These are phyloP conservation scores for Capsella bursapastoris DNA, from an alignment of 345 rosid genomes.

Conservation along the genomic window DNA sequence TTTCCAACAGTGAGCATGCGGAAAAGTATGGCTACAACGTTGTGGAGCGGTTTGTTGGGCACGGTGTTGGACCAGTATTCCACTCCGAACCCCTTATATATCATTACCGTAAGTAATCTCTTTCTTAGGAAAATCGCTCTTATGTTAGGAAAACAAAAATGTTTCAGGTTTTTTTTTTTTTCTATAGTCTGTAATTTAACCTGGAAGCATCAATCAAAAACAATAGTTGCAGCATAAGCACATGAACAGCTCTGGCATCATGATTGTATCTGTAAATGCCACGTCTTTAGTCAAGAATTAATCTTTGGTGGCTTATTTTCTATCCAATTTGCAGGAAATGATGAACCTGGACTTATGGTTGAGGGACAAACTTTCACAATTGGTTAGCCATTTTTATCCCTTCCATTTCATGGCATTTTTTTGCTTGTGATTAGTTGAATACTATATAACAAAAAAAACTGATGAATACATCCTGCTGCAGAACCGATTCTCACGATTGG, in stretches of 20 bases:
- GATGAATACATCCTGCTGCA: constrained; percentile 44
- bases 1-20: constrained; percentile 74
- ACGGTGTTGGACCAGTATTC: constrained; percentile 81
- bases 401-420: background rate
- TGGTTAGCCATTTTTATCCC: constrained; percentile 49
- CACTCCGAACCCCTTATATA: constrained; percentile 85
- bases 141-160: background rate
- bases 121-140: background rate
- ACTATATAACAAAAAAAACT: background rate
- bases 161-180: background rate
- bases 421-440: background rate
- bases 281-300: constrained; percentile 2
- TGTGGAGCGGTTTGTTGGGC: constrained; percentile 97
- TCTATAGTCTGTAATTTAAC: background rate
- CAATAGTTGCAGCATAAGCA: constrained; percentile 1
- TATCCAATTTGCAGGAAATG: constrained; percentile 59
- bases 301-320: constrained; percentile 26
- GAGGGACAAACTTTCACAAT: constrained; percentile 95
- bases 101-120: constrained; percentile 71
- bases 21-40: constrained; percentile 83
- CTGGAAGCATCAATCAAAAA: constrained; percentile 1
- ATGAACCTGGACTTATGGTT: constrained; percentile 72
- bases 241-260: background rate
- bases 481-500: constrained; percentile 88
- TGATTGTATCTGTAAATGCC: background rate